These are phyloP conservation scores for Tolypocladium pustulatum DNA, from an alignment of 2,329 filamentous ascomycete genomes.

Conservation along the genomic window DNA sequence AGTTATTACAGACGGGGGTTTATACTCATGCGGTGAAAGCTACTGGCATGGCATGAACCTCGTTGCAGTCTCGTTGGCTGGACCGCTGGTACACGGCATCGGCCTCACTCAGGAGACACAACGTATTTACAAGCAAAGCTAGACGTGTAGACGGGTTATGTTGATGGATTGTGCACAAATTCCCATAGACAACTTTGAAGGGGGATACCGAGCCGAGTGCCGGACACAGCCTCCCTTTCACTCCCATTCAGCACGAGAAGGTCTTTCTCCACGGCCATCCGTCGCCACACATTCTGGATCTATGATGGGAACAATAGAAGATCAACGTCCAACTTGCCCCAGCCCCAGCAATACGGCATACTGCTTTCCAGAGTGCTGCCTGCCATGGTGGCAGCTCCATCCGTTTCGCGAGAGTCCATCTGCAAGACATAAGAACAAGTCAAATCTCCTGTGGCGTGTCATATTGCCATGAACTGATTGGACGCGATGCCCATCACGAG, in stretches of 20 bases:
- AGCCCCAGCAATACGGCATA: background rate
- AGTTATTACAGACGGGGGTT: no score
- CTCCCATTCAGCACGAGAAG: background rate
- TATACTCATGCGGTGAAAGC: no score
- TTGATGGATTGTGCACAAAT: background rate
- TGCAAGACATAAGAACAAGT: background rate
- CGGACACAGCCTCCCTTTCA: background rate
- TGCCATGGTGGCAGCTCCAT: background rate
- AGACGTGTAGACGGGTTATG: background rate
- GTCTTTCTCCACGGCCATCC: background rate
- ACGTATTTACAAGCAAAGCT: background rate
- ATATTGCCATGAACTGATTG: background rate
- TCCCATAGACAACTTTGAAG: background rate
- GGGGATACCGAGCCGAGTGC: background rate
- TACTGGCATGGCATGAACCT: no score
- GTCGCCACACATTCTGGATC: background rate
- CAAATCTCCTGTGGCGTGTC: background rate
- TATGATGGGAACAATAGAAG: background rate
- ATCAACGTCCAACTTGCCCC: background rate
- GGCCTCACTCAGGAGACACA: background rate
- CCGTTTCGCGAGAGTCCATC: background rate
- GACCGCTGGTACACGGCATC: background rate
- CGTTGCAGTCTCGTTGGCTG: background rate
- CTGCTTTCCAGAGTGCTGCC: background rate
- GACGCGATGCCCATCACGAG: background rate